These are phyloP conservation scores for Epichloe festucae DNA, from an alignment of 2,329 filamentous ascomycete species.

Conservation along the genomic window DNA sequence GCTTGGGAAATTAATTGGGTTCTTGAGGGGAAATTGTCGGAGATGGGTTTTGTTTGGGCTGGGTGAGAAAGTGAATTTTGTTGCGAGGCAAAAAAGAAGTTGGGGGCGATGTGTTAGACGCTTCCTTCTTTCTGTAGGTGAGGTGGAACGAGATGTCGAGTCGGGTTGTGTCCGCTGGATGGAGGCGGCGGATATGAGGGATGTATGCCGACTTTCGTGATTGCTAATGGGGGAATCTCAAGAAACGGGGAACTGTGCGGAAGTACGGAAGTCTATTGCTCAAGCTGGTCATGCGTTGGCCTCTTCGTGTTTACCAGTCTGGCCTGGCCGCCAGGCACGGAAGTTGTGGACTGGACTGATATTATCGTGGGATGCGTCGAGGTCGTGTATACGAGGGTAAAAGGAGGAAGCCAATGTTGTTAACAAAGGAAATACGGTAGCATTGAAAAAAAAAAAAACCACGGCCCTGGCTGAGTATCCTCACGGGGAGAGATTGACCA, in stretches of 20 bases:
- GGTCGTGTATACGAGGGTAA: no score
- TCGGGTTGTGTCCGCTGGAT: no score
- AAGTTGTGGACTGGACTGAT: no score
- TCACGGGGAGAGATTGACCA: background rate
- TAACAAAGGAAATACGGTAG: background rate
- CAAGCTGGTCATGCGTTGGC: no score
- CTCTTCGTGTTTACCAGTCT: no score
- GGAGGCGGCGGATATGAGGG: background rate
- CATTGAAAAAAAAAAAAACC: no score
- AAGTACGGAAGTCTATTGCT: no score
- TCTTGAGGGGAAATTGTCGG: background rate
- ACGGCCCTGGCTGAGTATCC: background rate
- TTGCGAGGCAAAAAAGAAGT: background rate
- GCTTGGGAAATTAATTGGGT: background rate
- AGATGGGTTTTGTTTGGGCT: background rate
- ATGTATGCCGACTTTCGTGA: background rate
- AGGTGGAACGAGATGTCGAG: background rate
- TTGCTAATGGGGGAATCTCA: no score
- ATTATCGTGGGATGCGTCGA: no score
- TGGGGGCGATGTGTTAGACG: background rate
- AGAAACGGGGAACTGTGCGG: no score
- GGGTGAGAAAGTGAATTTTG: slow-evolving; percentile 7
- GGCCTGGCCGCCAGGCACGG: no score
- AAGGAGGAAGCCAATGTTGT: no score
- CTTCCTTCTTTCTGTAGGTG: background rate